These are phyloP conservation scores for Cyberlindnera sargentensis DNA, from an alignment of 805 yeast species.

Conservation along the genomic window DNA sequence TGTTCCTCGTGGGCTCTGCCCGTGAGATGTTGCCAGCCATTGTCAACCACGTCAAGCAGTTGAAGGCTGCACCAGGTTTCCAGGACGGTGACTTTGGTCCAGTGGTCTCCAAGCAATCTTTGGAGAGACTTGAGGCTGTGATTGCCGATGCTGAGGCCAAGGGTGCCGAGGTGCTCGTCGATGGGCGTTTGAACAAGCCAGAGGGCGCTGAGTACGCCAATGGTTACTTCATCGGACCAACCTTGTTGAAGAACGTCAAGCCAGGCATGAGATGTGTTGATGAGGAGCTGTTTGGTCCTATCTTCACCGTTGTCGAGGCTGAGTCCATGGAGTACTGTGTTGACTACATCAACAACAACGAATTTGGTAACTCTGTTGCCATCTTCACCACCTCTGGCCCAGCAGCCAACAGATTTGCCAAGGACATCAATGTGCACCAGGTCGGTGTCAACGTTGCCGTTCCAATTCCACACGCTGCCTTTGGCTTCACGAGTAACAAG, in stretches of 20 bases:
- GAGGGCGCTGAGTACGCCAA: constrained; percentile 34
- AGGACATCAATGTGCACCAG: constrained; percentile 64
- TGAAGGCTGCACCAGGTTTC: constrained; percentile 62
- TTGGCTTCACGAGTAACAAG: constrained; percentile 74
- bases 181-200: constrained; percentile 42
- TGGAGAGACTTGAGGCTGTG: constrained; percentile 47
- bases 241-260: constrained; percentile 52
- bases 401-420: constrained; percentile 60
- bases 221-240: constrained; percentile 72
- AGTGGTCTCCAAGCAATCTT: constrained; percentile 54
- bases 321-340: constrained; percentile 66
- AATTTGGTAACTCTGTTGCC: constrained; percentile 69
- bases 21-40: constrained; percentile 58
- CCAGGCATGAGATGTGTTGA: constrained; percentile 70
- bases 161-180: constrained; percentile 58
- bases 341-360: constrained; percentile 45
- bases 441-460: constrained; percentile 75
- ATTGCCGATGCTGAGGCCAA: constrained; percentile 50
- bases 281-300: constrained; percentile 75
- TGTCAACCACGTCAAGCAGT: constrained; percentile 46
- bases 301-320: constrained; percentile 52
- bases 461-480: constrained; percentile 78
- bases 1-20: constrained; percentile 63
- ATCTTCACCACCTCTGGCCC: constrained; percentile 66
- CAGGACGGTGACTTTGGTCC: constrained; percentile 66